Evolutionary conservation across 192 early-diverging fungal genomes (phyloP).

Genomic region (Coemansia sp.): DNA sequence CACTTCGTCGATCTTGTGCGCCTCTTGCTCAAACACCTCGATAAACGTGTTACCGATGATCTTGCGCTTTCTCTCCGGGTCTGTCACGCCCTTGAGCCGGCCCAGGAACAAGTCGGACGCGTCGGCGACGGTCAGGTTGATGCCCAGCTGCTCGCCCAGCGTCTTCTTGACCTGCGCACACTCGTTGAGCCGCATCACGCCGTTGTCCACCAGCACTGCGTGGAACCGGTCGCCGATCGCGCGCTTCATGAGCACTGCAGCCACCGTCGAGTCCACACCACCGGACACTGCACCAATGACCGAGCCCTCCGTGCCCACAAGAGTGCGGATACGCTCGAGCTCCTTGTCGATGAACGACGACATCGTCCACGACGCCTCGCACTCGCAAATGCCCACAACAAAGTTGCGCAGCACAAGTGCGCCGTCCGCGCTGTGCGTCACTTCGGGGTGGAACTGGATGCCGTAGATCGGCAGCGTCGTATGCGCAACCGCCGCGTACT

Average conservation of each 20-base stretch:
- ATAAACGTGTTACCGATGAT: conserved; percentile 99
- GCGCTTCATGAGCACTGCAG: conserved; percentile 93
- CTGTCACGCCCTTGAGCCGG: conserved; percentile 85
- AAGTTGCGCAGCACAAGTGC: conserved; percentile 87
- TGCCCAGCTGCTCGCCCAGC: conserved; percentile 85
- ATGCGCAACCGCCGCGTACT: conserved; percentile 86
- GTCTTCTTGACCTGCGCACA: conserved; percentile 81
- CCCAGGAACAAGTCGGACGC: conserved; percentile 81
- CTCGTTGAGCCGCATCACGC: conserved; percentile 98
- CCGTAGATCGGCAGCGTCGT: conserved; percentile 81
- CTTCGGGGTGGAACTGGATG: conserved; percentile 99
- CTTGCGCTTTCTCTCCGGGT: conserved; percentile 97
- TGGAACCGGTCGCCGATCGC: conserved; percentile 99
- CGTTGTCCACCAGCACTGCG: conserved; percentile 96
- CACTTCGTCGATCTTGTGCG: conserved; percentile 78
- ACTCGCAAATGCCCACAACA: conserved; percentile 85
- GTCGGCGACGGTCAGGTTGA: conserved; percentile 93
- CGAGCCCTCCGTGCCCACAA: conserved; percentile 88
- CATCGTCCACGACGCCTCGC: conserved; percentile 93
- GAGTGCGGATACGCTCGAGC: conserved; percentile 84
- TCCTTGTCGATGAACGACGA: conserved; percentile 97
- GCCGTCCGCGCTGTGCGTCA: conserved; percentile 93
- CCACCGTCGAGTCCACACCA: conserved; percentile 96
- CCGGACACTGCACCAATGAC: conserved; percentile 97
- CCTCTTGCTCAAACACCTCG: conserved; percentile 95